Evolutionary conservation across 352 stramenopile species (phyloP), one percentile per base, ranked within the genome.

Genomic region (Globisporangium spiculum): DNA sequence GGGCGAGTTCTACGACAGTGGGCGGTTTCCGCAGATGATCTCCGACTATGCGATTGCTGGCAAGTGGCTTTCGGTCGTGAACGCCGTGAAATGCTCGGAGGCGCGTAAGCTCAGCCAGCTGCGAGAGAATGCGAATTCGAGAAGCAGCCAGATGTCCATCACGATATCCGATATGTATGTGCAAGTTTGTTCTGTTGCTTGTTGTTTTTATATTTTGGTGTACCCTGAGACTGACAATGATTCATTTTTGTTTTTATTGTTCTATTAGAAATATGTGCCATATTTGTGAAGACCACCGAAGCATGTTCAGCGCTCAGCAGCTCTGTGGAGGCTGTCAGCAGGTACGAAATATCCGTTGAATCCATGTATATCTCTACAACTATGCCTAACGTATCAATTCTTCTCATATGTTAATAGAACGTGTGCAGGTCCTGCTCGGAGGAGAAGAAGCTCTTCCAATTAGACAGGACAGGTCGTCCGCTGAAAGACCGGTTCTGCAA

Each of bases 391-490:
- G 16, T 24, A 30, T 4, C 6, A 53, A 24, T 44, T 3, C 27
- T 26, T 46, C 2, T 54, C 1, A 4, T 9, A n/a, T 46, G 36
- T 54, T 18, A 14, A 26, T 75, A 86, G 65, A 82, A 75, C 12
- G 79, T 85, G 8, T 87, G 79, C 66, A 80, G 73, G 46, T 75
- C 73, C 41, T 87, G 79, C 60, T 87, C 75, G 41, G 66, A 77
- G 24, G 80, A 80, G 60, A 69, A 75, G 38, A 80, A 74, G 58
- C 72, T 87, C 44, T 85, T 82, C 55, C 65, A 79, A 65, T 66
- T 85, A 30, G 77, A 84, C 62, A 78, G 75, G 38, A 77, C 59
- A 16, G 73, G 71, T 0, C 70, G 71, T 14, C 69, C 71, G 18
- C 73, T 79, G 26, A 75, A 71, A 22, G 75, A 83, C 5, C 77